These are phyloP conservation scores for Pezicula rhizophila DNA, from an alignment of 2,329 filamentous ascomycete species.

Conservation along the genomic window DNA sequence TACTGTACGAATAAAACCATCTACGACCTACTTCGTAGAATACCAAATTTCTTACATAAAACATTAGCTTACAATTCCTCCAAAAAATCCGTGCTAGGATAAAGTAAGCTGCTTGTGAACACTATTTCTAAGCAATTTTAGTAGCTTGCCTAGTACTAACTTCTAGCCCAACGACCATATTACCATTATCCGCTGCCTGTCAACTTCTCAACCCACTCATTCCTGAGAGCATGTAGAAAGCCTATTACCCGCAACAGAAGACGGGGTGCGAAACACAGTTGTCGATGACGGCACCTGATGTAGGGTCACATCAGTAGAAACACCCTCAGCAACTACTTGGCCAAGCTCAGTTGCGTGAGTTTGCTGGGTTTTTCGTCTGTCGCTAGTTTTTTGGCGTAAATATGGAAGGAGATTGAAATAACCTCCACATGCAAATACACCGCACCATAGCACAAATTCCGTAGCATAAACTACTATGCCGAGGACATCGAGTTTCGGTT, in stretches of 20 bases:
- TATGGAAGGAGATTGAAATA: slow-evolving; percentile 60
- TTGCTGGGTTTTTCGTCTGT: slow-evolving; percentile 11
- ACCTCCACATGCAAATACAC: slow-evolving; percentile 58
- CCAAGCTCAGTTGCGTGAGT: neutral
- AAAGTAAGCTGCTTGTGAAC: too few species aligned
- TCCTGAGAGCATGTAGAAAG: neutral
- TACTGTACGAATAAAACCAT: too few species aligned
- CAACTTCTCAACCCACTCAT: neutral
- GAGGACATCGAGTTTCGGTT: slow-evolving; percentile 50
- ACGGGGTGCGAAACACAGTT: slow-evolving; percentile 57
- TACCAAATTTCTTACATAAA: too few species aligned
- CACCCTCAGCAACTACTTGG: slow-evolving; percentile 1
- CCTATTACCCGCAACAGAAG: slow-evolving; percentile 16
- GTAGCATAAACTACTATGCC: slow-evolving; percentile 63
- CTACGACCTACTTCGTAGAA: too few species aligned
- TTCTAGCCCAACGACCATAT: too few species aligned
- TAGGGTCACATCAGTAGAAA: slow-evolving; percentile 30
- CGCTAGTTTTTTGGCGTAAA: slow-evolving; percentile 34
- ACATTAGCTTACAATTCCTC: too few species aligned
- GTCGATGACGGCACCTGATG: slow-evolving; percentile 51
- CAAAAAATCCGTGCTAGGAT: too few species aligned
- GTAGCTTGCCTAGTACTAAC: too few species aligned
- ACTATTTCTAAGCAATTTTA: too few species aligned
- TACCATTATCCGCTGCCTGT: too few species aligned
- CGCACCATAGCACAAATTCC: slow-evolving; percentile 61